Conservation (phyloP, 139 green algal species). For the Chlorella ohadii region DNA sequence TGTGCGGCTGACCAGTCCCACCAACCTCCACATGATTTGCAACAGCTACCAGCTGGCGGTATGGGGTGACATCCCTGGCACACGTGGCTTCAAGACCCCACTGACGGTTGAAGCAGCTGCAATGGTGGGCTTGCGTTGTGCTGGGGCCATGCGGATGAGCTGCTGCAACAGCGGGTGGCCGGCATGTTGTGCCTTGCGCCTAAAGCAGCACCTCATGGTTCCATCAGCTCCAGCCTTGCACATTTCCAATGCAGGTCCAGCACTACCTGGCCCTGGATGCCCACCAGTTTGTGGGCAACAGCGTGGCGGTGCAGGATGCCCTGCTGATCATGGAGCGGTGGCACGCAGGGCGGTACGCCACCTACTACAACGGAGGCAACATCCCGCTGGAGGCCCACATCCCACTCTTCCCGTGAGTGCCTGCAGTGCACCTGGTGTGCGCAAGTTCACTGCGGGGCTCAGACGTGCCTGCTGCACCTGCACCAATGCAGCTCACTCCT, state of each 20-base stretch:
- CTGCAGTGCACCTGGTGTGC: not conserved
- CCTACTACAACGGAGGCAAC: slow-evolving; percentile 32
- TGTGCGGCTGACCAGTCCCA: too few relatives aligned
- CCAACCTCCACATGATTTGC: too few relatives aligned
- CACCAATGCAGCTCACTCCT: too few relatives aligned
- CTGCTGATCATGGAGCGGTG: slow-evolving; percentile 62
- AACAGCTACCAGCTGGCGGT: slow-evolving; percentile 12
- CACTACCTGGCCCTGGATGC: slow-evolving; percentile 30
- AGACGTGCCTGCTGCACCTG: not conserved
- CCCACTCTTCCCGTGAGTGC: slow-evolving; percentile 15
- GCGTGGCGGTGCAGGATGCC: slow-evolving; percentile 51
- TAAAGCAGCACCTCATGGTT: too few relatives aligned
- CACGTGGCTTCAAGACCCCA: not conserved
- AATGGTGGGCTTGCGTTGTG: too few relatives aligned
- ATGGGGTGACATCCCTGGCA: not conserved
- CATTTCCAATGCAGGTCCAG: slow-evolving; percentile 20
- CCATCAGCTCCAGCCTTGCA: too few relatives aligned
- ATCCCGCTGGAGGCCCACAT: slow-evolving; percentile 28
- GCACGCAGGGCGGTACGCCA: not conserved
- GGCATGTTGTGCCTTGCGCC: too few relatives aligned
- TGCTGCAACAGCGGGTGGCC: too few relatives aligned
- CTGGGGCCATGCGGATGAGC: too few relatives aligned
- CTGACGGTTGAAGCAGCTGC: not conserved
- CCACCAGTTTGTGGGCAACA: slow-evolving; percentile 58
- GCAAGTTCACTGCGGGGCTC: not conserved